phyloP scores from a whole-genome alignment of 2,329 filamentous ascomycete species.

The Colletotrichum tanaceti region DNA sequence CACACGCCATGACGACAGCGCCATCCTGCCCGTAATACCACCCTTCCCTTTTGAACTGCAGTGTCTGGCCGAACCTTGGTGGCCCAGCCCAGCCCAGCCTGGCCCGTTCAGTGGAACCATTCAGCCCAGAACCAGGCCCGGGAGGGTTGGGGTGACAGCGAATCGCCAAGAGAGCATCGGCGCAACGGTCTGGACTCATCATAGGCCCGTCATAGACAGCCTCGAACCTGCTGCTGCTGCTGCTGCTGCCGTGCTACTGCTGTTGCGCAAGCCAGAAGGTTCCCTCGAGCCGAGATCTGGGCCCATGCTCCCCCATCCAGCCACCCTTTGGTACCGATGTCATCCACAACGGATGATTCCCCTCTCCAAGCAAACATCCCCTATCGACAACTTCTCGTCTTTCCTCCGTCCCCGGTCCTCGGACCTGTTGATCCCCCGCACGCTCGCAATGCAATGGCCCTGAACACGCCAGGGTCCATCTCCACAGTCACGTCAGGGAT shows the following conservation, averaged over 20 bases:
- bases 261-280: not conserved
- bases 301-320: not conserved
- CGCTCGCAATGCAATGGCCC: not conserved
- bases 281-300: not conserved
- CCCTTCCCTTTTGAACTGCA: not conserved
- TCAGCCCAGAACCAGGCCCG: not conserved
- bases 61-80: too few species aligned
- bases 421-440: not conserved
- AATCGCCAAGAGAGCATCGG: not conserved
- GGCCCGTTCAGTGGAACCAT: too few species aligned
- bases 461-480: too few species aligned
- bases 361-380: too few species aligned
- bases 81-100: not conserved
- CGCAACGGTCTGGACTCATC: constrained; percentile 8
- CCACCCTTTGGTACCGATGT: not conserved
- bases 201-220: not conserved
- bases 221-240: too few species aligned
- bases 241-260: not conserved
- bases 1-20: not conserved
- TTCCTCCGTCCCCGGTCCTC: not conserved
- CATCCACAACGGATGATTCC: constrained; percentile 5
- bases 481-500: not conserved
- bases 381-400: not conserved
- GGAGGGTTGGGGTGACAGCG: not conserved
- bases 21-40: not conserved